Base-by-base conservation (phyloP, 352 stramenopile species). In the Nothophytophthora sp. region DNA sequence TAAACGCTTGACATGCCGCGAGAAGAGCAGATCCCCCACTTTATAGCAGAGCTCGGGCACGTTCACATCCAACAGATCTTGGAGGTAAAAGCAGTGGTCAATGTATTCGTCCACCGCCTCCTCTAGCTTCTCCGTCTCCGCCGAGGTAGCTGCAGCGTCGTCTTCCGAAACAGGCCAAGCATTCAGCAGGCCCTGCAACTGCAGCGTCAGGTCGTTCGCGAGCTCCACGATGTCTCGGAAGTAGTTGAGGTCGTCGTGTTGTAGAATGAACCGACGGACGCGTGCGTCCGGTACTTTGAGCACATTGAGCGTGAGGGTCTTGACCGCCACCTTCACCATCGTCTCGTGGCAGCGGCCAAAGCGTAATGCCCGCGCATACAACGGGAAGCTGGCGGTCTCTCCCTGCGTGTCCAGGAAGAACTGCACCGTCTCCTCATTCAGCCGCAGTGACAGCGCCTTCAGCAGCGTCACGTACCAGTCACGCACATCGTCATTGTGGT, bases 391-490 rank as follows among this genome's bases (percentile, higher is more conserved):
- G n/a, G 61, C 58, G 2, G 67, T 38, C 18, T 64, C 47, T 23
- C 43, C 39, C 42, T 71, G 63, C 16, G 70, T 70, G 60, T 88
- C 73, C 38, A 95, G 79, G 47, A 96, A 96, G 68, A 96, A 96
- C 64, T 96, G 87, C 41, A 96, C 87, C 20, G 87, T 95, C 50
- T 95, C 81, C 20, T 81, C 70, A 46, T 94, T 95, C n/a, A 96
- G 65, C 7, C 85, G 67, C 34, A 95, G 70, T 25, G 81, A 92
- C 25, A 96, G 61, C 8, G 87, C 81, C 65, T 96, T 96, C 40
- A 96, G 73, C 46, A 96, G 70, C 35, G 87, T 95, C 1, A 93
- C 85, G 64, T 86, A 96, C 82, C 84, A 93, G 66, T 94, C 87
- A 24, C 85, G 76, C 41, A 96, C 83, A 59, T 96, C 87, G 67